Evolutionary conservation across 2,329 filamentous ascomycete genomes (phyloP).

Genomic region (Diaporthe vaccinii): DNA sequence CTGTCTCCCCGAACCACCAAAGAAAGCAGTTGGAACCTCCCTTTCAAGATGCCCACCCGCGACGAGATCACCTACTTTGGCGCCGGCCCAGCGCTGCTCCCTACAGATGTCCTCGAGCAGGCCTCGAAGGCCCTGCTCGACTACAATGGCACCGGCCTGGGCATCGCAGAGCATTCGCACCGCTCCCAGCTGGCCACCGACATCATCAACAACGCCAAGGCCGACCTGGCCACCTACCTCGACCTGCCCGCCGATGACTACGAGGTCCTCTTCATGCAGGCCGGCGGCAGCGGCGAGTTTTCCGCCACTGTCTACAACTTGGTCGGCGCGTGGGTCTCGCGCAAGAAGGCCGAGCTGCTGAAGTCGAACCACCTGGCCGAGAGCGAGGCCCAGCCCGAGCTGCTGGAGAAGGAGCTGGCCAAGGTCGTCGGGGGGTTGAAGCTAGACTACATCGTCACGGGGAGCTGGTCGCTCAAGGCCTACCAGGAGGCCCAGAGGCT

Average conservation of each 20-base stretch:
- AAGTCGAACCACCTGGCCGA: constrained; percentile 65
- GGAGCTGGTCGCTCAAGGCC: constrained; percentile 91
- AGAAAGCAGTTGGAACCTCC: neutral
- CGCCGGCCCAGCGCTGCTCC: constrained; percentile 89
- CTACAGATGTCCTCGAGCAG: constrained; percentile 82
- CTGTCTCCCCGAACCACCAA: neutral
- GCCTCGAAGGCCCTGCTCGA: constrained; percentile 85
- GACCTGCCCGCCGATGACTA: constrained; percentile 85
- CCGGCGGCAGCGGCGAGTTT: constrained; percentile 89
- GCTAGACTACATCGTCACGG: constrained; percentile 91
- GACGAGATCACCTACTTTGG: constrained; percentile 88
- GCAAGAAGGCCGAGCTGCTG: constrained; percentile 71
- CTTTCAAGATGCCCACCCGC: constrained; percentile 74
- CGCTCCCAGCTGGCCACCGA: constrained; percentile 82
- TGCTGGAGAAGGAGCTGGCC: constrained; percentile 71
- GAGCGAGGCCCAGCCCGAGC: constrained; percentile 64
- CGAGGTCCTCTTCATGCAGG: constrained; percentile 90
- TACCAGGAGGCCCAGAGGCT: constrained; percentile 85
- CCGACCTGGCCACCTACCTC: constrained; percentile 78
- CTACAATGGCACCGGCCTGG: constrained; percentile 84
- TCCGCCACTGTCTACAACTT: constrained; percentile 87
- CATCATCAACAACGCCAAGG: constrained; percentile 85
- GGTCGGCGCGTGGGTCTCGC: constrained; percentile 84
- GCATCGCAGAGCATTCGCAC: constrained; percentile 91
- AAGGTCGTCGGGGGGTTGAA: constrained; percentile 79